These are phyloP conservation scores for Erythrophleum ivorense DNA, from an alignment of 331 rosid species.

Conservation along the genomic window DNA sequence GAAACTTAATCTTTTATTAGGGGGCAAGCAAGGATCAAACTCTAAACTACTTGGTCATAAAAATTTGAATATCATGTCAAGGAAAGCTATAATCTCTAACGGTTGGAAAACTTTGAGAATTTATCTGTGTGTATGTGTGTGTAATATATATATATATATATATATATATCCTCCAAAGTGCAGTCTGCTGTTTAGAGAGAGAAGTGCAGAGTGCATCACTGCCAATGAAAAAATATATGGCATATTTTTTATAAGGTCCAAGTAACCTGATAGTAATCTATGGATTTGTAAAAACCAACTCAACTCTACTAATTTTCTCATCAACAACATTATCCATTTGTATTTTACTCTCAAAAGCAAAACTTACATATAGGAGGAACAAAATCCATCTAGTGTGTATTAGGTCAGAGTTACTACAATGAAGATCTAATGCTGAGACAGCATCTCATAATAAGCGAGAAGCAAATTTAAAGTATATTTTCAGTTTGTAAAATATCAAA, in stretches of 20 bases:
- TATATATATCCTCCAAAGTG: too few species aligned
- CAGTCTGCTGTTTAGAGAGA: not conserved
- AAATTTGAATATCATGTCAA: too few species aligned
- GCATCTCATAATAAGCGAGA: not conserved
- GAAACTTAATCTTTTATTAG: too few species aligned
- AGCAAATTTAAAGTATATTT: constrained; percentile 20
- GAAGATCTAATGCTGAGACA: constrained; percentile 27
- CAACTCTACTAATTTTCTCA: not conserved
- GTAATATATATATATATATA: too few species aligned
- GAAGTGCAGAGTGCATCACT: not conserved
- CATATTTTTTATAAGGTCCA: too few species aligned
- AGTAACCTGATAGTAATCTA: not conserved
- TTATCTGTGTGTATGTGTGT: not conserved
- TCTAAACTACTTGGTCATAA: too few species aligned
- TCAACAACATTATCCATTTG: too few species aligned
- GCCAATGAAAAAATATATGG: not conserved
- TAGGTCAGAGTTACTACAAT: constrained; percentile 5
- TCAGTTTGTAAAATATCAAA: constrained; percentile 27
- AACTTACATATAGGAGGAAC: too few species aligned
- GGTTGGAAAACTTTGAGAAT: not conserved
- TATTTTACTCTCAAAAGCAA: too few species aligned
- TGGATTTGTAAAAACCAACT: not conserved
- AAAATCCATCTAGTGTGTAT: not conserved
- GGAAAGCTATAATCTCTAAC: too few species aligned
- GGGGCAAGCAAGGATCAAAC: too few species aligned